phyloP scores from a whole-genome alignment of 2,329 filamentous ascomycete genomes.

The Didymella pinodella region DNA sequence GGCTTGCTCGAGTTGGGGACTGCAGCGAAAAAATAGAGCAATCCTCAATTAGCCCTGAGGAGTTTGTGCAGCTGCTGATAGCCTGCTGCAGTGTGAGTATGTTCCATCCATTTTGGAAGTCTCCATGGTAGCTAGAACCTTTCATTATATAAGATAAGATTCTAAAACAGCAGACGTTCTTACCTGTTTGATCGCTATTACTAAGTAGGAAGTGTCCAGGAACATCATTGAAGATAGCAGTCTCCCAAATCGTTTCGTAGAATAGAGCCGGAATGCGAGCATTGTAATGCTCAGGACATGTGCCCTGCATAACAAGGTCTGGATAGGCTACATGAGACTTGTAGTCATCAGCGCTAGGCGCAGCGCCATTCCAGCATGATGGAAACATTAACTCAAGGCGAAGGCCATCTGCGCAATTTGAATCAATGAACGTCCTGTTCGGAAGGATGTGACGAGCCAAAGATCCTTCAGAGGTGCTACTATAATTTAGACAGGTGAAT shows the following conservation, averaged over 20 bases:
- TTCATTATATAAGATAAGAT: conserved; percentile 9
- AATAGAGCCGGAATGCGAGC: neutral
- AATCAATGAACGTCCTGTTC: neutral
- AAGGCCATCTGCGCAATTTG: neutral
- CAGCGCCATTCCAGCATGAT: neutral
- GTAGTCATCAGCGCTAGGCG: neutral
- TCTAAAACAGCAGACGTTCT: conserved; percentile 9
- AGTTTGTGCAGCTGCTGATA: too few species aligned
- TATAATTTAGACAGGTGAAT: conserved; percentile 28
- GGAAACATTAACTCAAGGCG: neutral
- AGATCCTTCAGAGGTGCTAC: conserved; percentile 32
- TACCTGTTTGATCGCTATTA: conserved; percentile 72
- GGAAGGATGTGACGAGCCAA: neutral
- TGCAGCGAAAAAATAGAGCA: too few species aligned
- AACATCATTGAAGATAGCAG: conserved; percentile 41
- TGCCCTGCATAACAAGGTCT: neutral
- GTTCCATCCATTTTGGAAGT: conserved; percentile 71
- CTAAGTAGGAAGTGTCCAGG: conserved; percentile 76
- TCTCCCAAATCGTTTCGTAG: conserved; percentile 81
- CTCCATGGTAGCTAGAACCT: conserved; percentile 59
- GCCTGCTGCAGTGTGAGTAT: neutral
- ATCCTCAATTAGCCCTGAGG: too few species aligned
- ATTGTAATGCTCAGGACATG: neutral
- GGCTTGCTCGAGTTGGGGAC: too few species aligned
- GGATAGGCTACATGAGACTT: neutral